A percentile compares a stretch with the other conserved stretches of the same genome.
Evolutionary conservation across 768 basidiomycete genomes (phyloP).

Genomic region (Collybia nuda): DNA sequence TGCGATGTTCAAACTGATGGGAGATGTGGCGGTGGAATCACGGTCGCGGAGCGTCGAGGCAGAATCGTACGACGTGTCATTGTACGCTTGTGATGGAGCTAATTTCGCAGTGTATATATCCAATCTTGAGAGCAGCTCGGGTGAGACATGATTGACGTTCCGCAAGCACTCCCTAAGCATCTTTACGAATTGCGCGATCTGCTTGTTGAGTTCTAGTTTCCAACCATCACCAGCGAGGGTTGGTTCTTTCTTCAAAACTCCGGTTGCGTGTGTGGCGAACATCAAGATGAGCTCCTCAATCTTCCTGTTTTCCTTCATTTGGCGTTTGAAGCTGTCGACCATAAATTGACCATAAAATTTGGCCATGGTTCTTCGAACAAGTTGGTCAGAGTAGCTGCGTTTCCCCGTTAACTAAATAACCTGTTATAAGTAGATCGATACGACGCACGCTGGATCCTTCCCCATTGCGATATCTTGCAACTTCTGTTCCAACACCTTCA

Average conservation of each 20-base stretch:
- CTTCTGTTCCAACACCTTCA: slow-evolving; percentile 88
- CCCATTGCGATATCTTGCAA: slow-evolving; percentile 94
- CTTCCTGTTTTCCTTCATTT: slow-evolving; percentile 95
- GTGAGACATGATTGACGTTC: slow-evolving; percentile 72
- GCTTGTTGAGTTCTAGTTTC: slow-evolving; percentile 91
- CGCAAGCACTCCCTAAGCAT: slow-evolving; percentile 81
- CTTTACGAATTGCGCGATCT: slow-evolving; percentile 86
- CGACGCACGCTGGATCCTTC: slow-evolving; percentile 79
- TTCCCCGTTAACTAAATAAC: slow-evolving; percentile 2
- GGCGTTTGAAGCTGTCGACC: slow-evolving; percentile 79
- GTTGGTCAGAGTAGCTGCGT: slow-evolving; percentile 82
- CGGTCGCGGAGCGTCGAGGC: slow-evolving; percentile 57
- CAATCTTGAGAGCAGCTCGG: slow-evolving; percentile 78
- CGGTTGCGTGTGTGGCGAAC: slow-evolving; percentile 91
- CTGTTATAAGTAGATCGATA: slow-evolving; percentile 1
- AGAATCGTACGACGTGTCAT: slow-evolving; percentile 69
- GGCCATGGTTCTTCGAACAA: slow-evolving; percentile 87
- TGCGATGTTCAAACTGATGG: slow-evolving; percentile 45
- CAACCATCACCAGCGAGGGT: slow-evolving; percentile 82
- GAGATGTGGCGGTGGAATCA: slow-evolving; percentile 44
- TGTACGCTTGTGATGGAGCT: slow-evolving; percentile 56
- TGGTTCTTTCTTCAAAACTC: slow-evolving; percentile 87
- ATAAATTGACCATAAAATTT: slow-evolving; percentile 91
- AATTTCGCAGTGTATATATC: slow-evolving; percentile 85
- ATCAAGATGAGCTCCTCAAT: slow-evolving; percentile 96